Base-by-base conservation (phyloP, 371 early-diverging fungal species). In the Rhizopus delemar region DNA sequence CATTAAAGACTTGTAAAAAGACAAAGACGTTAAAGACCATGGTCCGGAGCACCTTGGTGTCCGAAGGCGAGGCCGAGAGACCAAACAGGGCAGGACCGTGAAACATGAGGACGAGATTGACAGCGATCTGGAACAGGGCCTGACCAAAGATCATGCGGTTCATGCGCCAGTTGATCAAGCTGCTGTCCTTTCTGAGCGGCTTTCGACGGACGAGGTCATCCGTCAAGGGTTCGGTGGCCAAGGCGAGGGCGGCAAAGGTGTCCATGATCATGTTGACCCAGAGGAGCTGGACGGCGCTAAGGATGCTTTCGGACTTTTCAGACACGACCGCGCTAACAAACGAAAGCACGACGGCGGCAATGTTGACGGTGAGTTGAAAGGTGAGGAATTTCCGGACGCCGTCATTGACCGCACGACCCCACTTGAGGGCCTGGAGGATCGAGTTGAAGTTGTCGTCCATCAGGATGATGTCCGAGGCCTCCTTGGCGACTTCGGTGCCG, bases 211-310 rank as follows among this genome's bases (percentile, higher is more conserved):
- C 91, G 3, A 94, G 86, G 13, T 87, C 90, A 55, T 92, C 80
- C 63, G 95, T 94, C 5, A 93, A 83, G 12, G 95, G 96, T 74
- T 97, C 95, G 74, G 97, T 94, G 16, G 96, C 96, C 38, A 97
- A 86, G 4, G 96, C 94, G 3, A 94, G 90, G 16, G 98, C 98
- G 8, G 98, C 97, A 57, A 95, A 83, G 9, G 96, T 96, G 73
- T 96, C 97, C 33, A 96, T 96, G 15, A 97, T 94, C 68, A 97
- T 72, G 71, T 97, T 97, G 51, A 96, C 95, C 96, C 96, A 96
- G 49, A 97, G 76, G 12, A 97, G 76, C 73, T 96, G 97, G 16
- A 96, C 94, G 9, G 98, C 95, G 53, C 92, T 93, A 60, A 97
- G 74, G 6, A 96, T 85, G 77, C 95, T 94, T 77, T 95, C 95